Conservation (phyloP, 306 rosid species). For the Lablab purpureus region DNA sequence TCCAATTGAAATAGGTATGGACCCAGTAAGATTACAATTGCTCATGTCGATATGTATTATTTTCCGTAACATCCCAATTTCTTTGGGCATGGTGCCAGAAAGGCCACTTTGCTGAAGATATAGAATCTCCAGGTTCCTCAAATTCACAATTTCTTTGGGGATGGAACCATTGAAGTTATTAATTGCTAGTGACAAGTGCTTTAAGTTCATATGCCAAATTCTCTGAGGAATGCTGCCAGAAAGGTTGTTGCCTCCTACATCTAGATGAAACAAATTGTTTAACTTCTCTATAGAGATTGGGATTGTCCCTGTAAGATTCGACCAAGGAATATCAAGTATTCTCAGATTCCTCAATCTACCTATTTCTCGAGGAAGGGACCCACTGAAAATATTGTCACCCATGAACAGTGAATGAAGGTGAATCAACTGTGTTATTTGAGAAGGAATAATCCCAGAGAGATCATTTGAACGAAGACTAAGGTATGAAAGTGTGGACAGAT, state of each 20-base stretch:
- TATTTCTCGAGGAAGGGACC: conserved; percentile 37
- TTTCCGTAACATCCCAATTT: background rate
- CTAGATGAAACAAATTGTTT: background rate
- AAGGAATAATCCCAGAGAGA: background rate
- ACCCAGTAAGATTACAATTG: conserved; percentile 16
- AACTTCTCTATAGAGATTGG: conserved; percentile 2
- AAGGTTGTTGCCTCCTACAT: background rate
- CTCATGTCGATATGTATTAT: background rate
- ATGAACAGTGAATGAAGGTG: background rate
- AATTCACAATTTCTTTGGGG: background rate
- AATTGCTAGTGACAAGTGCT: fast-evolving
- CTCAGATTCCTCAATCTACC: conserved; percentile 1
- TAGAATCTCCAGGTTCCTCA: background rate
- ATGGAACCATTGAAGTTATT: conserved; percentile 21
- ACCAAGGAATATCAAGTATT: background rate
- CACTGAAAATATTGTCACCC: background rate
- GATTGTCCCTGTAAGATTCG: conserved; percentile 21
- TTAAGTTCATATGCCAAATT: conserved; percentile 15
- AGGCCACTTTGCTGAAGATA: background rate
- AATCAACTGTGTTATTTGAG: background rate
- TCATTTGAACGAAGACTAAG: background rate
- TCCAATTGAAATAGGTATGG: background rate
- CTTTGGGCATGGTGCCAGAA: background rate
- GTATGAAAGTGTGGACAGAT: background rate
- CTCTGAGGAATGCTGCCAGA: background rate